Evolutionary conservation across 805 yeast genomes (phyloP), one percentile per base, ranked within the genome.

Genomic region (Schwanniomyces vanrijiae): DNA sequence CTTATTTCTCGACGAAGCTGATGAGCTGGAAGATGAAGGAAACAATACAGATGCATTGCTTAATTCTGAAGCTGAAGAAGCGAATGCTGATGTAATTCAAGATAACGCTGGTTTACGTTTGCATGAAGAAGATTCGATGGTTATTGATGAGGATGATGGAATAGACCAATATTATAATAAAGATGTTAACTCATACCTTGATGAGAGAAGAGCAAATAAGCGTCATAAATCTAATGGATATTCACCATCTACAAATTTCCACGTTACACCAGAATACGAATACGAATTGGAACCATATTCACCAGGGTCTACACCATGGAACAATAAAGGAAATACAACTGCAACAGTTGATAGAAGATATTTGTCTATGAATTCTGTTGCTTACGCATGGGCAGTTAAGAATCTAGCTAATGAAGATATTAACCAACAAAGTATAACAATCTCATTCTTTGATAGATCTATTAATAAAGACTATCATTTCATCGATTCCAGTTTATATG

Each of bases 361-460:
- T 57, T 66, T 92, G 35, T 82, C 90, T 18, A 88, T 91, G 77
- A 88, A 88, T 55, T 73, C 85, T 8, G 69, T 83, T 24, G 99
- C 97, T 0, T 88, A 88, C 60, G 86, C 84, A 0, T 87, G 95
- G 81, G 75, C 90, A 0, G 94, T 88, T 10, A 77, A 79, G 44
- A 60, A 58, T 19, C 45, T 44, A 4, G 48, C 49, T 14, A 46
- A 44, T n/a, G 59, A 53, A 2, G 51, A 51, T 7, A 38, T 41
- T 24, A 48, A 46, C 13, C 72, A 82, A 54, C 80, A 83, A 49
- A 83, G 91, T 34, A 75, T 92, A n/a, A 91, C 96, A 0, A 89
- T 91, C 1, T 81, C 89, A 11, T 92, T 94, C 59, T 90, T 89
- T 59, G 97, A 92, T 61, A 74, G 86, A 44, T 82, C 89, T 0